Base-by-base conservation (phyloP, 176 grass and related monocot species). In the Oryza brachyantha region DNA sequence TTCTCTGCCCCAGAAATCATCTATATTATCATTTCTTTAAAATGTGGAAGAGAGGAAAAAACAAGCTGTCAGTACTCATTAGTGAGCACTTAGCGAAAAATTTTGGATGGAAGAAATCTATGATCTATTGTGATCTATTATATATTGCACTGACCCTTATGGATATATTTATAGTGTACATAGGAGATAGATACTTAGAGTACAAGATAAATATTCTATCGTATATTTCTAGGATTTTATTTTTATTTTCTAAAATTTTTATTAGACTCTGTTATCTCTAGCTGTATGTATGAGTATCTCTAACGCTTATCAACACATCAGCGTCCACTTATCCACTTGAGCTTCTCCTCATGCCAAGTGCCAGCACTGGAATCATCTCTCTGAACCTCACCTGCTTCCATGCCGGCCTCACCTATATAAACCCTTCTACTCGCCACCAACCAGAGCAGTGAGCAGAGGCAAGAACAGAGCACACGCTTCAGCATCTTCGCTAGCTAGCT, bases 391-490 rank as follows among this genome's bases (percentile, higher is more conserved):
- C 2, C 12, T 41, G 2, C 34, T 11, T 59, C 67, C 62, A 19
- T 29, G 31, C n/a, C n/a, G n/a, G n/a, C 12, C 40, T 50, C 39
- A 0, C 65, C 13, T 86, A 86, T 86, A 74, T 75, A 86, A 74
- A 66, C 16, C 35, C 42, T 37, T 22, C 43, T 42, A 21, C 68
- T 79, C 67, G n/a, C 21, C 28, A 29, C 46, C 16, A 55, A 40
- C 50, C 54, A 32, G 12, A 72, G 42, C 75, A 64, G n/a, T n/a
- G 25, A 74, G 63, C 21, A 25, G 25, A 76, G 32, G 2, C 22
- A 19, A 58, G 59, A 71, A 64, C 38, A 34, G n/a, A 62, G 14
- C 13, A 69, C 9, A 26, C 5, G 17, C 13, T 14, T 0, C 32
- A 31, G 1, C 40, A 11, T 48, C 14, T 48, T 48, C 17, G 40